Evolutionary conservation across 2,329 filamentous ascomycete genomes (phyloP).

Genomic region (Diaporthe longicolla): DNA sequence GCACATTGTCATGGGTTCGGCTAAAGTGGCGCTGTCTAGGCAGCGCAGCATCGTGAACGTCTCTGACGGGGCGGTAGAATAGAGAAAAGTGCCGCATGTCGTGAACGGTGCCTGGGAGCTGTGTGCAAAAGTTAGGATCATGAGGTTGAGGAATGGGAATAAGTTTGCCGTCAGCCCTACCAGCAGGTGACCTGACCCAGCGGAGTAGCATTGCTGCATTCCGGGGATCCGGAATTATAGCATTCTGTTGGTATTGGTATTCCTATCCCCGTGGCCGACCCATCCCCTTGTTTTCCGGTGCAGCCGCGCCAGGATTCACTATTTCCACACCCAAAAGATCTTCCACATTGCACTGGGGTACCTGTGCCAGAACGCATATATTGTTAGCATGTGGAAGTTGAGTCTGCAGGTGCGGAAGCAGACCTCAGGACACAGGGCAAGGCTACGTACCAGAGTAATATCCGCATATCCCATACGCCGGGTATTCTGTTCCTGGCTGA

Average conservation of each 20-base stretch:
- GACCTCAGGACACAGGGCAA: no score
- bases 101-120: not conserved
- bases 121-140: not conserved
- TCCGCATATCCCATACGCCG: not conserved
- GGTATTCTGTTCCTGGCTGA: fast-evolving
- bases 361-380: not conserved
- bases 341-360: no score
- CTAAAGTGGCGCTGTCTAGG: not conserved
- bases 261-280: no score
- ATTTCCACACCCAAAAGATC: no score
- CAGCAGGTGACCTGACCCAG: not conserved
- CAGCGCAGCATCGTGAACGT: not conserved
- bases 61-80: not conserved
- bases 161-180: not conserved
- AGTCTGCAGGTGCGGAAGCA: no score
- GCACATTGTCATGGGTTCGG: not conserved
- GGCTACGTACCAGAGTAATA: not conserved
- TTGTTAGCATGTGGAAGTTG: not conserved
- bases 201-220: not conserved
- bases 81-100: not conserved
- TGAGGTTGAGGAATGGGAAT: no score
- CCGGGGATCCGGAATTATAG: not conserved
- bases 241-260: not conserved
- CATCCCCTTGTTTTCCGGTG: no score
- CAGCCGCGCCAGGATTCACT: no score